Conservation (phyloP, 306 rosid genomes). For the Alnus glutinosa region DNA sequence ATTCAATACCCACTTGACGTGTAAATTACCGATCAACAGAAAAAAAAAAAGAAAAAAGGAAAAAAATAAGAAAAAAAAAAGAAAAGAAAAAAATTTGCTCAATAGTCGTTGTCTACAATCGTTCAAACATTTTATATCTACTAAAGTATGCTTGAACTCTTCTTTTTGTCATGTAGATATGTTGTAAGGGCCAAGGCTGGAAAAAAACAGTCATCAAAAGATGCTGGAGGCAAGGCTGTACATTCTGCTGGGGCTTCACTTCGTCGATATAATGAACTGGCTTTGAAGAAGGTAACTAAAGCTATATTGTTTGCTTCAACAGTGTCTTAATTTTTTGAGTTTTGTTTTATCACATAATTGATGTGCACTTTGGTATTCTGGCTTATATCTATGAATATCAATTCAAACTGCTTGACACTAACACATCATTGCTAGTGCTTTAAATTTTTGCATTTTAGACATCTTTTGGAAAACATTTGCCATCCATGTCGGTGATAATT, state of each 20-base stretch:
- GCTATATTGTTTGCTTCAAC: slow-evolving; percentile 1
- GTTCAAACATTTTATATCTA: neutral
- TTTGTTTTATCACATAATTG: slow-evolving; percentile 1
- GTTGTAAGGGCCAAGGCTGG: slow-evolving; percentile 97
- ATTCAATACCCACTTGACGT: neutral
- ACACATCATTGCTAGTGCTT: neutral
- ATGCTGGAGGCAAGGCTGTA: slow-evolving; percentile 73
- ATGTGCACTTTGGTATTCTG: slow-evolving; percentile 14
- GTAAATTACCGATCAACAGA: neutral
- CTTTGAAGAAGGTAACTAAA: slow-evolving; percentile 71
- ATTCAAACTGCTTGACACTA: neutral
- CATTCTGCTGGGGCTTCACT: slow-evolving; percentile 97
- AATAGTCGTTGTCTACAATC: neutral
- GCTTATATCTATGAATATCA: neutral
- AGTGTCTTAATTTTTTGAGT: slow-evolving; percentile 9
- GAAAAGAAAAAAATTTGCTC: neutral
- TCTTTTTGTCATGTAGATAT: slow-evolving; percentile 54
- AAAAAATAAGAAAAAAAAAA: neutral
- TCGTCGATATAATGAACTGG: slow-evolving; percentile 84
- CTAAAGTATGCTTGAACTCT: slow-evolving; percentile 8
- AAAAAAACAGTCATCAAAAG: slow-evolving; percentile 87
- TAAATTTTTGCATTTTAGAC: neutral
- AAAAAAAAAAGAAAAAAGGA: too few relatives aligned
- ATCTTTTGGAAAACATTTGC: neutral
- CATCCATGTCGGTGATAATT: neutral